Evolutionary conservation across 1,139 yeast species (phyloP), one percentile per base, ranked within the genome.

Genomic region (Kazachstania sp.): DNA sequence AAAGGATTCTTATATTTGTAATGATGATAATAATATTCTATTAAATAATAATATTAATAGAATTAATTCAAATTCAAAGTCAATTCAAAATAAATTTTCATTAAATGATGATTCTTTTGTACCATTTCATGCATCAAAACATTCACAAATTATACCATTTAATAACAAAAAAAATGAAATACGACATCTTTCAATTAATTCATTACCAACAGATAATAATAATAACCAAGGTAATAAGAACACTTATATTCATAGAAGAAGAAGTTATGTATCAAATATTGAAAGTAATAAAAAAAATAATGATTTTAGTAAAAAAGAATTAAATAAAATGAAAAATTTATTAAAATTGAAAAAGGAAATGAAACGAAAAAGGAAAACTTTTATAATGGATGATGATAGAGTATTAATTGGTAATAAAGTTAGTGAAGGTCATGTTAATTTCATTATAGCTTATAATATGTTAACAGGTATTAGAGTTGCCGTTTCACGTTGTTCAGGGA

Each of bases 401-500:
- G 88, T 83, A 3, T 64, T 83, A 38, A 83, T 85, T 9, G 95
- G 95, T 1, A 84, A 86, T 53, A 82, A 83, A 55, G 92, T 88
- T 42, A 79, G 85, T 52, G 95, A 87, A 65, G 97, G 96, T 41
- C 97, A 92, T 61, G 88, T 81, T 46, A 92, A 90, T 65, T 94
- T 84, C 60, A 87, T 88, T 35, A 82, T 92, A 73, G 98, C 97
- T 1, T 94, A 92, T 65, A 88, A 92, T 65, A 92, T 94, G 97
- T 74, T 94, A 49, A 90, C 98, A 0, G 98, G 99, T 13, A 92
- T 94, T 45, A 74, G 98, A 50, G 95, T 90, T 1, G 94, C 97
- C 0, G 97, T 88, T 1, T 86, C 96, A 11, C 72, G 96, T 49
- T 85, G 95, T 58, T 86, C 96, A 0, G 95, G 95, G 41, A 75